Evolutionary conservation across 306 rosid species (phyloP).

Genomic region (Fagus sylvatica): DNA sequence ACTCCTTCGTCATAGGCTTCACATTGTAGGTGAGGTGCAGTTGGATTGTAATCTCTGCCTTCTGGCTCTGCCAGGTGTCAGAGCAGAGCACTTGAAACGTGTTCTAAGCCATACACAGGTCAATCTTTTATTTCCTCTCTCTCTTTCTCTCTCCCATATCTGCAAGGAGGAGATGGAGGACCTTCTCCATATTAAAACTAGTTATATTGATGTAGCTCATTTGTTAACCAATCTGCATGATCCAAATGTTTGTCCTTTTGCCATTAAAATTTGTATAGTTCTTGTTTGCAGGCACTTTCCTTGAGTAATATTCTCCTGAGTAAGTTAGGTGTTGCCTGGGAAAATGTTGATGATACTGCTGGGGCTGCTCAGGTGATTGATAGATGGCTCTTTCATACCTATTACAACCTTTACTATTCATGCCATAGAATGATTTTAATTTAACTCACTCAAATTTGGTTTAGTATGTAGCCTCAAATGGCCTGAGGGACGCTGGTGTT

Average conservation of each 20-base stretch:
- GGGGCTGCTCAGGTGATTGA: slow-evolving; percentile 65
- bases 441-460: background rate
- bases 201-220: background rate
- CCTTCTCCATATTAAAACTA: background rate
- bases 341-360: slow-evolving; percentile 59
- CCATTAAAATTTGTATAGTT: slow-evolving; percentile 3
- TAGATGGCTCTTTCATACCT: slow-evolving; percentile 2
- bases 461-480: slow-evolving; percentile 48
- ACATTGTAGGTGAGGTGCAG: slow-evolving; percentile 81
- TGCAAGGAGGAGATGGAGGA: background rate
- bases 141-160: background rate
- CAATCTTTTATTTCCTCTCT: slow-evolving; percentile 7
- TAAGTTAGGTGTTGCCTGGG: slow-evolving; percentile 56
- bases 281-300: slow-evolving; percentile 57
- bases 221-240: background rate
- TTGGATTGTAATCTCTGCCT: slow-evolving; percentile 58
- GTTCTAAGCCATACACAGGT: slow-evolving; percentile 78
- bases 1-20: slow-evolving; percentile 78
- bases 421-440: background rate
- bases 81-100: slow-evolving; percentile 54
- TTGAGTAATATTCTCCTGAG: slow-evolving; percentile 52
- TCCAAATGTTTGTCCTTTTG: background rate
- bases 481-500: slow-evolving; percentile 50
- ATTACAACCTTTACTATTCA: slow-evolving; percentile 12
- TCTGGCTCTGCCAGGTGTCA: slow-evolving; percentile 67